Conservation (phyloP, 192 early-diverging fungal genomes). For the Paraglomus brasilianum region DNA sequence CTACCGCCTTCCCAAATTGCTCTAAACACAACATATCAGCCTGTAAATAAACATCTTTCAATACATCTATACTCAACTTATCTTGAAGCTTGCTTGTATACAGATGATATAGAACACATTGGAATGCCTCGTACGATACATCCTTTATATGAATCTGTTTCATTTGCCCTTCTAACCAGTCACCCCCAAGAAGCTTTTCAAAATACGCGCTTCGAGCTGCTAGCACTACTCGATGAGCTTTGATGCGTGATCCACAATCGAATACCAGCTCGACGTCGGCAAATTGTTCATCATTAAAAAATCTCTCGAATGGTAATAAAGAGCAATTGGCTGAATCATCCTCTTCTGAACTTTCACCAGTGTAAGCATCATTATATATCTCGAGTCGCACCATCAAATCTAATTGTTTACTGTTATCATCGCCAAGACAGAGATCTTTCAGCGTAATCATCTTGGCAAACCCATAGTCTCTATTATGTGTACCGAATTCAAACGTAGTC, state of each 20-base stretch:
- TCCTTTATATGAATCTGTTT: neutral
- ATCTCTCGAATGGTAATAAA: neutral
- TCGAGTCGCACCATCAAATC: too few relatives aligned
- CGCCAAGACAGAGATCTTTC: too few relatives aligned
- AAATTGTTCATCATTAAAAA: slow-evolving; percentile 21
- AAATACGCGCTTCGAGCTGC: neutral
- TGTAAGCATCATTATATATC: too few relatives aligned
- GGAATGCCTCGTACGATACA: slow-evolving; percentile 1
- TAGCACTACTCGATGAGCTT: slow-evolving; percentile 20
- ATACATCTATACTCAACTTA: neutral
- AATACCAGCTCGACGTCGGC: slow-evolving; percentile 17
- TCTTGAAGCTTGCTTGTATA: slow-evolving; percentile 1
- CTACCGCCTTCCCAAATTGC: neutral
- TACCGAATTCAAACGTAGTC: too few relatives aligned
- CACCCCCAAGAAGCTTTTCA: slow-evolving; percentile 14
- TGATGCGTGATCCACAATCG: slow-evolving; percentile 24
- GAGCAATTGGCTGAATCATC: too few relatives aligned
- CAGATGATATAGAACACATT: slow-evolving; percentile 3
- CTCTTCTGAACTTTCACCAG: too few relatives aligned
- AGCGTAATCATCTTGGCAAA: too few relatives aligned
- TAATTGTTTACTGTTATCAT: too few relatives aligned
- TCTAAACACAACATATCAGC: slow-evolving; percentile 25
- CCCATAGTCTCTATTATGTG: too few relatives aligned
- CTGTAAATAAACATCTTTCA: slow-evolving; percentile 1
- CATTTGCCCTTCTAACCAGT: neutral